A percentile compares a stretch with the other conserved stretches of the same genome.
These are phyloP conservation scores for Malus fusca DNA, from an alignment of 306 rosid genomes.

Conservation along the genomic window DNA sequence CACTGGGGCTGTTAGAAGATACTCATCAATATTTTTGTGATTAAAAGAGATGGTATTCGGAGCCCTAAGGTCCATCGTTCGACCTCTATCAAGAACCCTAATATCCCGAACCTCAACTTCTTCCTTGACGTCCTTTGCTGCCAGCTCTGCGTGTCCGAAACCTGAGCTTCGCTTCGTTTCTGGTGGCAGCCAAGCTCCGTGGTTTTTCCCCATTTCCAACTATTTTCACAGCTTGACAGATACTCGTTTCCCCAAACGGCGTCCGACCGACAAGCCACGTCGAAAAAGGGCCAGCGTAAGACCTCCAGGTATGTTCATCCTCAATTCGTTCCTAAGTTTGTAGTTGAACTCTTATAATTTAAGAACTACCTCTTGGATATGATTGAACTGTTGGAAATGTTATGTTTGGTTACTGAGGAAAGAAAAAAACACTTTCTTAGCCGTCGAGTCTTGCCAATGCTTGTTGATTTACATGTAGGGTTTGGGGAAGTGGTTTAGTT, in stretches of 20 bases:
- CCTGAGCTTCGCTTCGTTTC: constrained; percentile 13
- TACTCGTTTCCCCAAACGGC: constrained; percentile 68
- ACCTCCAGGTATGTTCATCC: constrained; percentile 51
- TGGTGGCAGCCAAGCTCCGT: constrained; percentile 22
- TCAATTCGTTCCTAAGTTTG: not conserved
- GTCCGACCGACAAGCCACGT: constrained; percentile 60
- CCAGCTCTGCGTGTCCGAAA: constrained; percentile 14
- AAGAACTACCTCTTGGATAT: not conserved
- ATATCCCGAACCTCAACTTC: constrained; percentile 8
- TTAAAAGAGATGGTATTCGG: constrained; percentile 46
- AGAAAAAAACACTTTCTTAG: not conserved
- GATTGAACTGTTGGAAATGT: not conserved
- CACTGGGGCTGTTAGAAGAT: not conserved
- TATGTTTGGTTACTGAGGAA: not conserved
- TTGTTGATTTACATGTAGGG: not conserved
- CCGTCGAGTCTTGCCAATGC: not conserved
- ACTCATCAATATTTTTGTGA: not conserved
- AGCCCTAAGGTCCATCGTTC: constrained; percentile 42
- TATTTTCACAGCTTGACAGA: constrained; percentile 77
- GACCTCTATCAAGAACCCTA: constrained; percentile 43
- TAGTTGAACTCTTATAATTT: not conserved
- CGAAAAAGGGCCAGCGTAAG: constrained; percentile 68
- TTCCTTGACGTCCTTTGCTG: constrained; percentile 7
- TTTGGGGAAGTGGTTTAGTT: not conserved
- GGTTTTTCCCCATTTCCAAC: constrained; percentile 34